Evolutionary conservation across 164 flowering plant genomes (phyloP), one percentile per base, ranked within the genome.

Genomic region (Macadamia tetraphylla): DNA sequence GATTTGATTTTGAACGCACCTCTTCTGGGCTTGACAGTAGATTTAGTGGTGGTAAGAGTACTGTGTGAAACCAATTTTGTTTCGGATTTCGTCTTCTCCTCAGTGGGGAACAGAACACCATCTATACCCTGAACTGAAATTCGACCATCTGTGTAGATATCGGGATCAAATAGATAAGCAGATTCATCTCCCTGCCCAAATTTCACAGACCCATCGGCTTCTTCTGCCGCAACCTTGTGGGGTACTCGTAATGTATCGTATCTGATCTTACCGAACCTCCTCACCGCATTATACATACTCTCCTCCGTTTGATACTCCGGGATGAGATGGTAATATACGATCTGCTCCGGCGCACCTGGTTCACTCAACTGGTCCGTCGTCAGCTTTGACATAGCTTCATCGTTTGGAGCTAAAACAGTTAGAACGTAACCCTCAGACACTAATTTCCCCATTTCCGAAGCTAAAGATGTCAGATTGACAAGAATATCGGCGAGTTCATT

Each of bases 241-340:
- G 92, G 92, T 74, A 87, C 57, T 65, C 85, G 63, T 65, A 90
- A 68, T 5, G 96, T 88, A 17, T 90, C 96, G 66, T 88, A 90
- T 15, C 67, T 56, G 3, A 90, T 76, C 79, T 83, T 86, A 70
- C 89, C 91, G 62, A 90, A 90, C 63, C 96, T 74, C 74, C 91
- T 73, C 30, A 86, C 96, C 1, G 92, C 75, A 74, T 90, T 90
- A 71, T 90, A 90, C 96, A 88, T 90, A 58, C 96, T 90, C 83
- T 90, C 96, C 75, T 90, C 96, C 60, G 92, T 90, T 73, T 90
- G 96, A 42, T 90, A 90, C 78, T 90, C 96, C 6, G 96, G 91
- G 15, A 90, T 80, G 43, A 90, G 68, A 48, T 90, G 96, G 72
- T 85, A 88, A 48, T 90, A 90, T 78, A 90, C 77, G 13, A 90